phyloP scores from a whole-genome alignment of 805 yeast species.

The Lachancea lanzarotensis region DNA sequence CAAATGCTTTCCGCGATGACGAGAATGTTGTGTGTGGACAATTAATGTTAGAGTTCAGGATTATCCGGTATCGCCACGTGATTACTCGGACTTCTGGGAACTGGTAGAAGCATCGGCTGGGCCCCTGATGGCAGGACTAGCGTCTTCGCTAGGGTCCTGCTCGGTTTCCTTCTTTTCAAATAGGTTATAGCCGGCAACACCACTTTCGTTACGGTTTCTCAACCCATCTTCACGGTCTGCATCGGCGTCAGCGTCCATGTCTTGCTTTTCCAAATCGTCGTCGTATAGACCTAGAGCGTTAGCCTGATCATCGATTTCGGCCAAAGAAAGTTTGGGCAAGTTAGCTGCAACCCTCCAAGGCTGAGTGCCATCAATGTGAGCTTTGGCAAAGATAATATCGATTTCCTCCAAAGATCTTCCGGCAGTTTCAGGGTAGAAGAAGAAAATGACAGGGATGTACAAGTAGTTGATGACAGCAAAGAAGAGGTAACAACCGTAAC shows the following conservation, averaged over 20 bases:
- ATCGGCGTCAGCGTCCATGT: slow-evolving; percentile 16
- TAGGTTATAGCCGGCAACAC: slow-evolving; percentile 10
- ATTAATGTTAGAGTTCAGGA: no score
- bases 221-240: slow-evolving; percentile 13
- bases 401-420: slow-evolving; percentile 71
- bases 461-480: slow-evolving; percentile 58
- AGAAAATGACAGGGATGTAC: slow-evolving; percentile 56
- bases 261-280: slow-evolving; percentile 33
- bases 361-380: slow-evolving; percentile 47
- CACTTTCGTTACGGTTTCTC: slow-evolving; percentile 7
- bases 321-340: slow-evolving; percentile 51
- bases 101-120: slow-evolving; percentile 8
- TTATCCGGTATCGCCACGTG: neutral
- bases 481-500: slow-evolving; percentile 63
- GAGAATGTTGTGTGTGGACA: no score
- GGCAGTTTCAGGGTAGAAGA: slow-evolving; percentile 72
- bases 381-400: slow-evolving; percentile 49
- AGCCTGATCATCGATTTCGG: slow-evolving; percentile 57
- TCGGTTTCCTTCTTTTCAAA: slow-evolving; percentile 8
- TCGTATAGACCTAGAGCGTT: slow-evolving; percentile 50
- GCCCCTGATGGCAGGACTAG: neutral
- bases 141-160: neutral
- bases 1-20: no score
- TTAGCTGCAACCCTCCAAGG: slow-evolving; percentile 59
- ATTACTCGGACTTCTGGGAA: slow-evolving; percentile 6